Conservation (phyloP, 164 flowering plant genomes). For the Litsea cubeba region DNA sequence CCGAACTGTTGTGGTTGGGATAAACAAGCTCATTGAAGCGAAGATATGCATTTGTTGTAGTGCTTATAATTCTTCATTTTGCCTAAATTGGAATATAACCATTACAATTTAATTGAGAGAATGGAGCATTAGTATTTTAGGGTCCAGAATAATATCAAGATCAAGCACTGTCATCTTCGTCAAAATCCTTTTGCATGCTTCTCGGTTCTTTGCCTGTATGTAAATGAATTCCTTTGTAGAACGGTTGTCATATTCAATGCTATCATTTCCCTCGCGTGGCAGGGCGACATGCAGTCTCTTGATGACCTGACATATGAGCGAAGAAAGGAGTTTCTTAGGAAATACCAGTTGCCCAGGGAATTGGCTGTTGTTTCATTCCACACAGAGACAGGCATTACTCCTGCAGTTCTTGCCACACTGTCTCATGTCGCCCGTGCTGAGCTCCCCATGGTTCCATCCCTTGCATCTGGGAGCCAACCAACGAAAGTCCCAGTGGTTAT, state of each 20-base stretch:
- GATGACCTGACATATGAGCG: slow-evolving; percentile 91
- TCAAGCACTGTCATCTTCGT: too few species aligned
- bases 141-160: too few species aligned
- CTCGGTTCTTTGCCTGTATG: too few species aligned
- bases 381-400: slow-evolving; percentile 79
- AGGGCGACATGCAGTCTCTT: slow-evolving; percentile 91
- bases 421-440: slow-evolving; percentile 94
- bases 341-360: slow-evolving; percentile 63
- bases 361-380: slow-evolving; percentile 84
- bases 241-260: neutral
- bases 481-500: slow-evolving; percentile 81
- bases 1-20: too few species aligned
- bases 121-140: too few species aligned
- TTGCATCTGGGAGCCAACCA: slow-evolving; percentile 30
- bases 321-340: slow-evolving; percentile 67
- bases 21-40: too few species aligned
- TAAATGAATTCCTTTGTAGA: too few species aligned
- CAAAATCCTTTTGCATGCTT: too few species aligned
- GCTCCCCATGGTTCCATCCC: slow-evolving; percentile 48
- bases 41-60: too few species aligned
- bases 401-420: slow-evolving; percentile 35
- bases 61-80: too few species aligned
- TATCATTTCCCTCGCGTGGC: slow-evolving; percentile 5
- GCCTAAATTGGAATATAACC: too few species aligned
- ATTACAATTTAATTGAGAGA: too few species aligned